Evolutionary conservation across 805 yeast genomes (phyloP).

Genomic region (Candida ipomoeae): DNA sequence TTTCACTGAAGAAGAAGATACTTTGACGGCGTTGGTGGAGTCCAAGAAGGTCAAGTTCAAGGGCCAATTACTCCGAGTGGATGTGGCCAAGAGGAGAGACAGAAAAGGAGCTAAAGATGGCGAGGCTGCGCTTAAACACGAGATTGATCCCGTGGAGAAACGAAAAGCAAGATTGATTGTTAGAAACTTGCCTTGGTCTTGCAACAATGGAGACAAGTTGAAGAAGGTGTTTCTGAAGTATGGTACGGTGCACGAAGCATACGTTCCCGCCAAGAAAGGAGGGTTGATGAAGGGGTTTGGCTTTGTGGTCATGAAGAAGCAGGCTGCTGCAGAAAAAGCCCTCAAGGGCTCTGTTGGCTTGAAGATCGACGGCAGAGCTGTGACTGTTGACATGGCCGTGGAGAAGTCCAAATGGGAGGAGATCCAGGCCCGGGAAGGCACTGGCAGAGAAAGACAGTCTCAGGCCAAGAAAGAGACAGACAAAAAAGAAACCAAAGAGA

Average conservation of each 20-base stretch:
- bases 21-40: constrained; percentile 64
- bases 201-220: constrained; percentile 70
- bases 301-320: constrained; percentile 83
- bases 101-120: constrained; percentile 41
- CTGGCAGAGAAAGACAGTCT: constrained; percentile 26
- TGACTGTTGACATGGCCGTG: constrained; percentile 90
- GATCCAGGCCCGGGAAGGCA: constrained; percentile 25
- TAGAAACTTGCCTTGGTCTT: constrained; percentile 95
- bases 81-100: constrained; percentile 88
- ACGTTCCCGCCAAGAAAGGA: constrained; percentile 81
- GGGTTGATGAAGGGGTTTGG: constrained; percentile 95
- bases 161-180: constrained; percentile 84
- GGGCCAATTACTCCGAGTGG: constrained; percentile 66
- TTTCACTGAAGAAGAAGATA: constrained; percentile 81
- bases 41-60: constrained; percentile 65
- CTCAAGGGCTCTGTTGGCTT: constrained; percentile 70
- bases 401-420: constrained; percentile 82
- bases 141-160: constrained; percentile 49
- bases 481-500: constrained; percentile 32
- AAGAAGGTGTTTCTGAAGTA: constrained; percentile 65
- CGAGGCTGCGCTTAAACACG: constrained; percentile 18
- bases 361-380: constrained; percentile 83
- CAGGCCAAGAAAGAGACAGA: constrained; percentile 36
- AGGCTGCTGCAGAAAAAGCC: constrained; percentile 73
- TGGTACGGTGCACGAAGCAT: constrained; percentile 86